Evolutionary conservation across 768 basidiomycete genomes (phyloP), one percentile per base, ranked within the genome.

Genomic region (Zangia roseola): DNA sequence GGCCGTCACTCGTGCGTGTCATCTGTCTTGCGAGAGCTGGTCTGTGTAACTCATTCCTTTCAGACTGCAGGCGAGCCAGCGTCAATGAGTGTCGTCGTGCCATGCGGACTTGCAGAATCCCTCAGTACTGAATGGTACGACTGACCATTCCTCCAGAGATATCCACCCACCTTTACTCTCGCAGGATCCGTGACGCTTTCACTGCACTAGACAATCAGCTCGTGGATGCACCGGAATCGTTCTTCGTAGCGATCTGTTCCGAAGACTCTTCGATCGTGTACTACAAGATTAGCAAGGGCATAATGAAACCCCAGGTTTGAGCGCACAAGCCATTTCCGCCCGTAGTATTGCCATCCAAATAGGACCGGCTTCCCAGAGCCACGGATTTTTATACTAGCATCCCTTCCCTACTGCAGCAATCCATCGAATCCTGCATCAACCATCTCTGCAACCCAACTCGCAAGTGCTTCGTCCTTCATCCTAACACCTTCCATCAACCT

Each of bases 191-290:
- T 45, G 67, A 73, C 20, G 81, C 83, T 2, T 90, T 89, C 63
- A 57, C 64, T 7, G 71, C 69, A 12, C 69, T 88, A 12, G 67
- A 66, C 16, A 28, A 20, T 23, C 49, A 54, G 30, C 40, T 64
- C 2, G 40, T 43, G 12, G 45, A 46, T 10, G 10, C 46, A 10
- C 75, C 76, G 12, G 63, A 72, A 33, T 73, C 79, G 45, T 66
- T 91, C 40, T 85, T 80, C 58, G 64, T 91, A 25, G 89, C 84
- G 12, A 84, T 91, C 47, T 83, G 82, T 37, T 78, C 84, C 0
- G 81, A 86, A 43, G 89, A 91, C 58, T 83, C 89, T 10, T 90
- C 89, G 9, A 84, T 86, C 39, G 89, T 91, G 43, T 91, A 91
- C 65, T 91, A 91, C 69, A 88, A 87, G 59, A 74, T 91, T 50